A percentile compares a stretch with the other conserved stretches of the same genome.
Evolutionary conservation across 1,139 yeast genomes (phyloP).

Genomic region (Hansenula lynferdii): DNA sequence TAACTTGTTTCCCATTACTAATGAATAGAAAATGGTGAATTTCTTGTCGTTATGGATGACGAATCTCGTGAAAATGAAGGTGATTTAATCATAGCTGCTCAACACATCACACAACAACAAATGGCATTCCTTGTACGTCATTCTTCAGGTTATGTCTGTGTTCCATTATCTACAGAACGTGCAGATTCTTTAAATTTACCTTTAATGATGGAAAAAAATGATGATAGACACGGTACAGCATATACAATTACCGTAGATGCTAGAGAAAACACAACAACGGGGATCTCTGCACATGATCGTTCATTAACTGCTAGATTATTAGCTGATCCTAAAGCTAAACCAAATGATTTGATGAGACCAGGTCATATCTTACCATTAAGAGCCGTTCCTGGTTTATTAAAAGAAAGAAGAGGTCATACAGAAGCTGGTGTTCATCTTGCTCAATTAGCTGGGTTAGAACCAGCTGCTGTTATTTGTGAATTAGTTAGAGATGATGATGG

Average conservation of each 20-base stretch:
- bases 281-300: slow-evolving; percentile 93
- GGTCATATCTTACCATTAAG: slow-evolving; percentile 93
- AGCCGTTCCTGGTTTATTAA: slow-evolving; percentile 82
- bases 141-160: slow-evolving; percentile 91
- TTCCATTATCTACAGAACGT: slow-evolving; percentile 70
- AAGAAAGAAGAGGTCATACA: slow-evolving; percentile 90
- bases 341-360: slow-evolving; percentile 77
- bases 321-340: slow-evolving; percentile 53
- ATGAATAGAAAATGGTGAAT: slow-evolving; percentile 91
- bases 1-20: no score
- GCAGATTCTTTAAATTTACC: slow-evolving; percentile 83
- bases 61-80: slow-evolving; percentile 97
- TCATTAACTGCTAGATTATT: slow-evolving; percentile 74
- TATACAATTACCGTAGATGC: slow-evolving; percentile 91
- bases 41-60: slow-evolving; percentile 92
- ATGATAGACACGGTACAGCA: slow-evolving; percentile 94
- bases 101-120: slow-evolving; percentile 68
- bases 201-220: slow-evolving; percentile 47
- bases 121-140: slow-evolving; percentile 95
- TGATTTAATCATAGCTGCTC: slow-evolving; percentile 90
- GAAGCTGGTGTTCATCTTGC: slow-evolving; percentile 95
- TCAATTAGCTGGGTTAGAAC: slow-evolving; percentile 67
- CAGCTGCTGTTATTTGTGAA: slow-evolving; percentile 93
- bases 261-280: slow-evolving; percentile 89
- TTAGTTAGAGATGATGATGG: slow-evolving; percentile 93